phyloP scores from a whole-genome alignment of 2,329 filamentous ascomycete genomes.

The Cladophialophora chaetospira region DNA sequence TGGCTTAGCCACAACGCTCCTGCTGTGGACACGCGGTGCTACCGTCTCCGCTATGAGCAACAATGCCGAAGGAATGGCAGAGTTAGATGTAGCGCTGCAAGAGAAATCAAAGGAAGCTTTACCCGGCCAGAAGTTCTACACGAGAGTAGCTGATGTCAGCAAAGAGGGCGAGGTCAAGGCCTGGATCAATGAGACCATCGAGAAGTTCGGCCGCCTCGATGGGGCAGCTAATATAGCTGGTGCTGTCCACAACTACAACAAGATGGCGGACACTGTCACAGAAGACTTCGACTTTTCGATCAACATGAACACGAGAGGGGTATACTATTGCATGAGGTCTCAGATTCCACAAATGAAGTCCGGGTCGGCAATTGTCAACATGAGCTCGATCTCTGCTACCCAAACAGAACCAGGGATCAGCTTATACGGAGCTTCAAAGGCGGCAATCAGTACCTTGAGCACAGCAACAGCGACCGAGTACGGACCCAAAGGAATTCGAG shows the following conservation, averaged over 20 bases:
- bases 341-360: conserved; percentile 47
- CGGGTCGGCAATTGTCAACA: conserved; percentile 44
- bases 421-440: conserved; percentile 47
- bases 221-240: conserved; percentile 19
- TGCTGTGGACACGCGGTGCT: conserved; percentile 49
- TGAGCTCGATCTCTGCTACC: conserved; percentile 43
- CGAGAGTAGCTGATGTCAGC: conserved; percentile 19
- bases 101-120: conserved; percentile 11
- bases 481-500: conserved; percentile 38
- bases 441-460: conserved; percentile 48
- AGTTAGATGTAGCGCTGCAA: conserved; percentile 2
- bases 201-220: conserved; percentile 17
- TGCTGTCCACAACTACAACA: conserved; percentile 34
- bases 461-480: conserved; percentile 41
- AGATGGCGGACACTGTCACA: conserved; percentile 33
- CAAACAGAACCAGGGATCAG: conserved; percentile 40
- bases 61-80: conserved; percentile 1
- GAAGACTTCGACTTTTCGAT: conserved; percentile 44
- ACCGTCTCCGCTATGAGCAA: conserved; percentile 40
- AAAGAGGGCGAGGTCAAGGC: conserved; percentile 12
- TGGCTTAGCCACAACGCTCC: conserved; percentile 51
- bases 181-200: conserved; percentile 22
- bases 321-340: conserved; percentile 43
- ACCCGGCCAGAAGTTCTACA: conserved; percentile 29
- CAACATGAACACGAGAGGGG: conserved; percentile 44